phyloP scores from a whole-genome alignment of 345 rosid species.

The Passiflora organensis region DNA sequence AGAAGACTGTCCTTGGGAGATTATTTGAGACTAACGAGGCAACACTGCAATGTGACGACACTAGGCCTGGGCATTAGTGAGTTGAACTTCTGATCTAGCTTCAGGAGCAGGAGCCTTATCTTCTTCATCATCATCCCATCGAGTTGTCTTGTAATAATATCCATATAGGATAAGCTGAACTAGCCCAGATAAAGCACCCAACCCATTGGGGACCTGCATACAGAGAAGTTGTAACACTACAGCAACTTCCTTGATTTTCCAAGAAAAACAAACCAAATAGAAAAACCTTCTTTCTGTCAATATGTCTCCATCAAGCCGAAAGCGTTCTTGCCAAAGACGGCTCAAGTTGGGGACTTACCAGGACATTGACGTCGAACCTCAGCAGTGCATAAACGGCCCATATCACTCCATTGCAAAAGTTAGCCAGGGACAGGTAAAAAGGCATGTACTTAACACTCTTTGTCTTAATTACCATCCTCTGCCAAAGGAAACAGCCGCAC shows the following conservation, averaged over 20 bases:
- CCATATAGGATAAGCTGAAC: conserved; percentile 42
- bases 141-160: conserved; percentile 39
- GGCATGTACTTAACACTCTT: conserved; percentile 29
- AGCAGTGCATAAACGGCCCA: conserved; percentile 19
- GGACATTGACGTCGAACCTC: conserved; percentile 13
- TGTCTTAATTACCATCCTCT: conserved; percentile 21
- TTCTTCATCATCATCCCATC: conserved; percentile 31
- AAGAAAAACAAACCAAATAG: no score
- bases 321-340: background rate
- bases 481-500: background rate
- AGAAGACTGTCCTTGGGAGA: no score
- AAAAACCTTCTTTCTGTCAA: no score
- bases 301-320: no score
- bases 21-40: background rate
- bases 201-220: conserved; percentile 13
- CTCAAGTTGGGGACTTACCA: conserved; percentile 20
- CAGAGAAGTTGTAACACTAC: no score
- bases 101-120: no score
- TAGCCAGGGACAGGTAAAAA: conserved; percentile 17
- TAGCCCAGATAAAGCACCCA: conserved; percentile 47
- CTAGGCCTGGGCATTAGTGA: background rate
- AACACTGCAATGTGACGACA: background rate
- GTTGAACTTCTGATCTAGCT: background rate
- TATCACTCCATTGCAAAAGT: conserved; percentile 17
- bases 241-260: no score